Base-by-base conservation (phyloP, 192 early-diverging fungal genomes). In the Phycomyces nitens region DNA sequence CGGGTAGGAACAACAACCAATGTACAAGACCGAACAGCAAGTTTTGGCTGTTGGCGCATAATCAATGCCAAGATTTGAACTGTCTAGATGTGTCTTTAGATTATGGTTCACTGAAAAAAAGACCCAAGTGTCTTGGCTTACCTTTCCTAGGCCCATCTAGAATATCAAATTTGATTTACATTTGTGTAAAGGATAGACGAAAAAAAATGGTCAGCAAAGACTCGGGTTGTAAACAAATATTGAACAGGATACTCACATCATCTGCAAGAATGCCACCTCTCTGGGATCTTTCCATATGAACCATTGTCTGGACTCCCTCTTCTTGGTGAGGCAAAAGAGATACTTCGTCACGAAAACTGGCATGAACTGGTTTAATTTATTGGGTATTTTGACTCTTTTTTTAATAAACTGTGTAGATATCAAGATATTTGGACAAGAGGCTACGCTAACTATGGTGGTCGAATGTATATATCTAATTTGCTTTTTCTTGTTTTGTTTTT, bases 61-160 rank as follows among this genome's bases (percentile, higher is more conserved):
- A 68, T 26, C 8, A 61, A n/a, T 9, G 40, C 12, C 18, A 68
- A 41, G 10, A 53, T 61, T 42, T 68, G 66, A 3, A 68, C 11
- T 21, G 66, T 68, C 66, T 68, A 56, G 10, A 54, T 27, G 34
- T 50, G 16, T 9, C 16, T 7, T 50, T 16, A 5, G 24, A 20
- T 16, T 11, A n/a, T 10, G 43, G 42, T 27, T 38, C 15, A 11
- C 26, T 44, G 9, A 3, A 5, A 4, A 12, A 59, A 22, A 3
- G 1, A 38, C 24, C 24, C 3, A 12, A 58, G 6, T 24, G 7
- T 5, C 20, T 22, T 55, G 20, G n/a, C 53, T 26, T 60, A 68
- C 66, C 40, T 68, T 68, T 26, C 66, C 66, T 38, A 68, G 47
- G 1, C 66, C 66, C 66, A 68, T 68, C 58, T 66, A 58, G 26